A percentile compares a stretch with the other conserved stretches of the same genome.
Evolutionary conservation across 2,329 filamentous ascomycete species (phyloP).

Genomic region (Claviceps cyperi): DNA sequence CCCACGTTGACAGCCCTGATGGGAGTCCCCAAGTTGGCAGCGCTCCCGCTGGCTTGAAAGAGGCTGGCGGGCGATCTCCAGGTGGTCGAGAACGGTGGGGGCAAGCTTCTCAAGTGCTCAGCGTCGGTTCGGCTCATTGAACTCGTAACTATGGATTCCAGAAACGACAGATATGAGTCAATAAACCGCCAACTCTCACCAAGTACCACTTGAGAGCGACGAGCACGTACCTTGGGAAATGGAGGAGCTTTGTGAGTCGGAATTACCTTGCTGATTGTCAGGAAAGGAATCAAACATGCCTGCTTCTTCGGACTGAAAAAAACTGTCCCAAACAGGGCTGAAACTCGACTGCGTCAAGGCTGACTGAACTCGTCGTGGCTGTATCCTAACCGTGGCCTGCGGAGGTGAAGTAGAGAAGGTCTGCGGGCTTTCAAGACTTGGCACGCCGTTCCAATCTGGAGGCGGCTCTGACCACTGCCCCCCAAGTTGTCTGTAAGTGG

Average conservation of each 20-base stretch:
- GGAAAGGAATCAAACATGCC: constrained; percentile 8
- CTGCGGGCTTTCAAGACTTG: constrained; percentile 10
- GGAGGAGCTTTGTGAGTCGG: background rate
- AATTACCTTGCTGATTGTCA: constrained; percentile 1
- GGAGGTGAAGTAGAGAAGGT: constrained; percentile 8
- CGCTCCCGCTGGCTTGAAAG: too few relatives aligned
- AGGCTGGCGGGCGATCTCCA: constrained; percentile 5
- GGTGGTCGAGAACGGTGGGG: constrained; percentile 4
- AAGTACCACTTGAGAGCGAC: too few relatives aligned
- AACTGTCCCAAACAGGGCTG: constrained; percentile 6
- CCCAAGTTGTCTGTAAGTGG: constrained; percentile 4
- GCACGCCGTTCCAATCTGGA: constrained; percentile 6
- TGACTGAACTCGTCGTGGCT: too few relatives aligned
- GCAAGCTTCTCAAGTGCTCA: constrained; percentile 6
- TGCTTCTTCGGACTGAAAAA: constrained; percentile 13
- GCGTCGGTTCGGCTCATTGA: constrained; percentile 8
- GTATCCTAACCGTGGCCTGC: too few relatives aligned
- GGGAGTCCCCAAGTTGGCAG: too few relatives aligned
- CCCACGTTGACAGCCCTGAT: too few relatives aligned
- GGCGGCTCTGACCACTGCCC: constrained; percentile 5
- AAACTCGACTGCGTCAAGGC: background rate
- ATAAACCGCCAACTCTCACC: too few relatives aligned
- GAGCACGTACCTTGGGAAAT: constrained; percentile 3
- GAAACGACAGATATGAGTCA: too few relatives aligned
- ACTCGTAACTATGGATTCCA: constrained; percentile 2